These are phyloP conservation scores for Saksenaea vasiformis DNA, from an alignment of 371 early-diverging fungal genomes.

Conservation along the genomic window DNA sequence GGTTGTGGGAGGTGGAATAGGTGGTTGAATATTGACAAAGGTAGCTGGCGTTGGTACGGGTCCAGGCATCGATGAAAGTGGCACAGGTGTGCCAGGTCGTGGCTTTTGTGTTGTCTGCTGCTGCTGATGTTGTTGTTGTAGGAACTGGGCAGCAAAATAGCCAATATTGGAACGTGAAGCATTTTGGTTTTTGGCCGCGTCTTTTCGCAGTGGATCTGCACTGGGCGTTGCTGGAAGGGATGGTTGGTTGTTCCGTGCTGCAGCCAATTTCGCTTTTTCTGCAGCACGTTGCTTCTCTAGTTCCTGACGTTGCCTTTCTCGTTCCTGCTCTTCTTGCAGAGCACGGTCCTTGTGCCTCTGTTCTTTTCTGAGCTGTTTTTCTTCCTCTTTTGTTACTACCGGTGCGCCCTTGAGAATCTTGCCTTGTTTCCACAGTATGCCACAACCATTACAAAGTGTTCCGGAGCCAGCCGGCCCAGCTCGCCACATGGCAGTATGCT, in stretches of 20 bases:
- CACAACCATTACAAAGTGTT: constrained; percentile 52
- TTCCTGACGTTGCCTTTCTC: constrained; percentile 18
- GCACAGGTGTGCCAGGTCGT: not conserved
- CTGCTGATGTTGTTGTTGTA: constrained; percentile 22
- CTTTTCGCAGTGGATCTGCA: constrained; percentile 1
- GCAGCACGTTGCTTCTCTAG: constrained; percentile 5
- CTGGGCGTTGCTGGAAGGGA: not conserved
- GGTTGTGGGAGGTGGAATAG: not conserved
- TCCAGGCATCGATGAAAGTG: not conserved
- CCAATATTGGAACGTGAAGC: constrained; percentile 11
- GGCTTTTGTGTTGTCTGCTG: not conserved
- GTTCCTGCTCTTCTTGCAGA: constrained; percentile 19
- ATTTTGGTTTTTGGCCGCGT: constrained; percentile 6
- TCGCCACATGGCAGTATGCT: constrained; percentile 48
- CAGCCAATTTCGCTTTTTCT: not conserved
- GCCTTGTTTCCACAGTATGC: constrained; percentile 56
- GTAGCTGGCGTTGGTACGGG: not conserved
- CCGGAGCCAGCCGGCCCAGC: constrained; percentile 44
- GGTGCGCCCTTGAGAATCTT: constrained; percentile 19
- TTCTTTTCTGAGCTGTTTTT: constrained; percentile 23
- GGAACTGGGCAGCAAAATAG: constrained; percentile 12
- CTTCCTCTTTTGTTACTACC: constrained; percentile 23
- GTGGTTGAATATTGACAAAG: not conserved
- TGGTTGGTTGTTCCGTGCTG: not conserved
- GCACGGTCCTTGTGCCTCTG: constrained; percentile 22